Evolutionary conservation across 2,329 filamentous ascomycete genomes (phyloP).

Genomic region (Arthrinium puccinioides): DNA sequence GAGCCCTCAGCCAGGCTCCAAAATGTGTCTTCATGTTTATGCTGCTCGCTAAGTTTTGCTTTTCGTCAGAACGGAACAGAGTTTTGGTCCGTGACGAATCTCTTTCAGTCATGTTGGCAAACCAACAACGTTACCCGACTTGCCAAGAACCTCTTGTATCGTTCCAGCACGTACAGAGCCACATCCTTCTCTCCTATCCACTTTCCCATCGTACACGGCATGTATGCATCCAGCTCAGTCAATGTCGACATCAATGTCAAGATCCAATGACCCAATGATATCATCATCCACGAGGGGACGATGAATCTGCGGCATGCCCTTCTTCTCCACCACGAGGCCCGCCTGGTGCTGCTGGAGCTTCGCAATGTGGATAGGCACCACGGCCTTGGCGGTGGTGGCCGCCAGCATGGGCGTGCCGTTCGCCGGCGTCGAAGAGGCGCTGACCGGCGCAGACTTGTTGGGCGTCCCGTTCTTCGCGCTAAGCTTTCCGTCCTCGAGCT

Average conservation of each 20-base stretch:
- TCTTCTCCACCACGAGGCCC: slow-evolving; percentile 50
- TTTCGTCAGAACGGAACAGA: too few relatives aligned
- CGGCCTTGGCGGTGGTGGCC: slow-evolving; percentile 30
- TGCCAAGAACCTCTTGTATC: too few relatives aligned
- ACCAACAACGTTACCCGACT: too few relatives aligned
- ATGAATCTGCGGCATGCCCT: slow-evolving; percentile 61
- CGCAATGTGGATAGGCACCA: slow-evolving; percentile 42
- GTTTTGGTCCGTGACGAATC: too few relatives aligned
- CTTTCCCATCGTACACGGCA: too few relatives aligned
- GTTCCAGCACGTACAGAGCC: too few relatives aligned
- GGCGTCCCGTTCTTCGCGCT: neutral
- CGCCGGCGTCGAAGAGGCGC: slow-evolving; percentile 43
- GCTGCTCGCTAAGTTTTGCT: too few relatives aligned
- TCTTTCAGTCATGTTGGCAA: too few relatives aligned
- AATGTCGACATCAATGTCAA: slow-evolving; percentile 89
- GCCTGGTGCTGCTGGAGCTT: slow-evolving; percentile 47
- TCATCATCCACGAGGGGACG: slow-evolving; percentile 85
- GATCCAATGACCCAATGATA: slow-evolving; percentile 79
- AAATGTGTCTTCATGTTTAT: too few relatives aligned
- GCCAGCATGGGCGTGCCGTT: slow-evolving; percentile 43
- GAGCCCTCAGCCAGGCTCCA: too few relatives aligned
- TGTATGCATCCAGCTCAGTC: slow-evolving; percentile 29
- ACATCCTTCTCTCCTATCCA: too few relatives aligned
- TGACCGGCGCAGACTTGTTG: slow-evolving; percentile 36
- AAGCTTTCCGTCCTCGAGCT: slow-evolving; percentile 40